These are phyloP conservation scores for Aspergillus sergii DNA, from an alignment of 2,329 filamentous ascomycete species.

Conservation along the genomic window DNA sequence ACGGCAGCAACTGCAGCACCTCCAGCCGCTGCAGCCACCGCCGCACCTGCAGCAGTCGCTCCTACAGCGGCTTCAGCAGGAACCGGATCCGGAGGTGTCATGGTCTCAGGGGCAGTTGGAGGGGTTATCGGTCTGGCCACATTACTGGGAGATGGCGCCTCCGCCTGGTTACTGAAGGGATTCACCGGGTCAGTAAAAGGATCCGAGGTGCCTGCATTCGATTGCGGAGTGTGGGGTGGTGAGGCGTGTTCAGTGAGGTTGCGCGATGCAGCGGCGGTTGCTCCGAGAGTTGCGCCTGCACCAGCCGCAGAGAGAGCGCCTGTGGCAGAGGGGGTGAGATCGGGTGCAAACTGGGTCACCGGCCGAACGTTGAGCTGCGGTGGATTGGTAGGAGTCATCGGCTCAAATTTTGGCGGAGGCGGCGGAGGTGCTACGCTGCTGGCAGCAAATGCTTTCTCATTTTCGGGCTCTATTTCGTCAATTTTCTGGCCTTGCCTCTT, in stretches of 20 bases:
- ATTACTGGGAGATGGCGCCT: constrained; percentile 40
- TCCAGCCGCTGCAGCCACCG: constrained; percentile 41
- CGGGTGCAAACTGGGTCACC: constrained; percentile 79
- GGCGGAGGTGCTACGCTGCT: constrained; percentile 33
- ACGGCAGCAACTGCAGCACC: constrained; percentile 43
- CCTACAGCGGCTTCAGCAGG: constrained; percentile 39
- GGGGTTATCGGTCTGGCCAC: constrained; percentile 10
- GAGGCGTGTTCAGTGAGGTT: constrained; percentile 37
- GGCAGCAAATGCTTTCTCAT: constrained; percentile 62
- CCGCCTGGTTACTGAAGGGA: constrained; percentile 69
- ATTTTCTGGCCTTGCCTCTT: constrained; percentile 62
- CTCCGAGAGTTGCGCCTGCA: constrained; percentile 19
- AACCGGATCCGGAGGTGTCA: constrained; percentile 21
- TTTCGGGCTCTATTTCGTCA: constrained; percentile 50
- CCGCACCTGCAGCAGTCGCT: constrained; percentile 44
- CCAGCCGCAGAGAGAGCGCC: constrained; percentile 22
- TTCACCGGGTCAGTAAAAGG: constrained; percentile 61
- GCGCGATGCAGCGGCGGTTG: constrained; percentile 29
- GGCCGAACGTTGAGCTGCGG: constrained; percentile 85
- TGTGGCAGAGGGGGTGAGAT: constrained; percentile 50
- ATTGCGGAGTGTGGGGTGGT: constrained; percentile 39
- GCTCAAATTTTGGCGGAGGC: constrained; percentile 40
- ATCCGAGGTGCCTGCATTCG: constrained; percentile 45
- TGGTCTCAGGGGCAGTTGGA: constrained; percentile 26
- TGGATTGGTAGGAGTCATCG: constrained; percentile 54